Conservation (phyloP, 345 rosid genomes). For the Arabidopsis arenosa region DNA sequence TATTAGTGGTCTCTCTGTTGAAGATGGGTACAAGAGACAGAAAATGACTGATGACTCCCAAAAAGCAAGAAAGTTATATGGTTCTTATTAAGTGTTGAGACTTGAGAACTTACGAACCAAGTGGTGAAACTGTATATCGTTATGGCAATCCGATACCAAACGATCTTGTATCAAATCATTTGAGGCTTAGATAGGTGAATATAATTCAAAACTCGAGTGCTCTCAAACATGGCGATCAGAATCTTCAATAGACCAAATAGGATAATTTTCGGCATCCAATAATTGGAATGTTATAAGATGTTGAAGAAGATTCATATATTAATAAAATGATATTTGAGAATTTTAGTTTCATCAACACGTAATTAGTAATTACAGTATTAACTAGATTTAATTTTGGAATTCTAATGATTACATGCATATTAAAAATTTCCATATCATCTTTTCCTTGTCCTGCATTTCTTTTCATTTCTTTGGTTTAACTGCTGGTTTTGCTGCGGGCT, state of each 20-base stretch:
- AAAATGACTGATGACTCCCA: not conserved
- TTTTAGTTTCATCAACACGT: not conserved
- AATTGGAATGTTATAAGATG: not conserved
- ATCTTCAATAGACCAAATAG: not conserved
- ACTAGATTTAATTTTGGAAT: not conserved
- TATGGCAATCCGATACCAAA: not conserved
- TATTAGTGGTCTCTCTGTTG: not conserved
- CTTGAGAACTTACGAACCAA: not conserved
- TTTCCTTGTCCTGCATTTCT: not conserved
- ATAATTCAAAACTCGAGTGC: not conserved
- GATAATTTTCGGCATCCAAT: not conserved
- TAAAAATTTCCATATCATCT: not conserved
- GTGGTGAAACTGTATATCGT: not conserved
- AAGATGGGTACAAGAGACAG: not conserved
- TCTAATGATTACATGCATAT: not conserved
- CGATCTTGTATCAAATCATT: not conserved
- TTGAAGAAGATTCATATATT: constrained; percentile 9
- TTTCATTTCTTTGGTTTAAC: constrained; percentile 8
- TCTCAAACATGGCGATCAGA: not conserved
- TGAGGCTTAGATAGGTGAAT: not conserved
- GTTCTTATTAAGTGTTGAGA: not conserved
- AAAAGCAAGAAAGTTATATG: not conserved
- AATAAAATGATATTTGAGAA: not conserved
- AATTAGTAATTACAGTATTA: not conserved
- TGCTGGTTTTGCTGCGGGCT: not conserved